Percentiles rank a stretch among this genome's conserved stretches.
Evolutionary conservation across 2,329 filamentous ascomycete genomes (phyloP).

Genomic region (Mollisia scopiformis): DNA sequence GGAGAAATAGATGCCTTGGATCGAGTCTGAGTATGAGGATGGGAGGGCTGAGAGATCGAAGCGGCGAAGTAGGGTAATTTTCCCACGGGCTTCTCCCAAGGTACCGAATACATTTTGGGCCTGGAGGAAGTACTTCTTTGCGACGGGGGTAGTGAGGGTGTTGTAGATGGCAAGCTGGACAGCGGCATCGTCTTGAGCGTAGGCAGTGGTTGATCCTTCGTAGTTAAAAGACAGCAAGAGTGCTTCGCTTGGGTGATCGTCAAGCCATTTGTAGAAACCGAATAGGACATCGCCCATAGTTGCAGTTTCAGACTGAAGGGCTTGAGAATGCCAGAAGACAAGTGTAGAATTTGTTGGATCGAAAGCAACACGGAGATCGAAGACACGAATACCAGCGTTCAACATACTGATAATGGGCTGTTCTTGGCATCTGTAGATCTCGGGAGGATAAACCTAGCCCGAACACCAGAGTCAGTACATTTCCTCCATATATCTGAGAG

Average conservation of each 20-base stretch:
- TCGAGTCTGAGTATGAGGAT: constrained; percentile 35
- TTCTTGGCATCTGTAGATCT: constrained; percentile 47
- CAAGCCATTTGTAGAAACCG: constrained; percentile 52
- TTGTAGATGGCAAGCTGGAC: constrained; percentile 44
- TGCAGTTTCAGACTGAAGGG: constrained; percentile 47
- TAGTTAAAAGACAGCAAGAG: constrained; percentile 52
- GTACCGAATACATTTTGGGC: constrained; percentile 44
- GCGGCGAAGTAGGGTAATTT: constrained; percentile 82
- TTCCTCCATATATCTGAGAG: too few relatives aligned
- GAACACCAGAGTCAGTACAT: too few relatives aligned
- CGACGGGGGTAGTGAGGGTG: constrained; percentile 42
- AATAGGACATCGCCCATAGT: constrained; percentile 49
- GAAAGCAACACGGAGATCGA: constrained; percentile 53
- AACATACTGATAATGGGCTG: constrained; percentile 43
- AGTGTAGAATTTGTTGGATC: constrained; percentile 48
- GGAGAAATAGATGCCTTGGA: constrained; percentile 52
- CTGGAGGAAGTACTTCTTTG: constrained; percentile 44
- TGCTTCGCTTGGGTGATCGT: constrained; percentile 47
- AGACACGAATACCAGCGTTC: constrained; percentile 49
- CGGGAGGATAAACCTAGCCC: constrained; percentile 31
- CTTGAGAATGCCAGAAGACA: constrained; percentile 52
- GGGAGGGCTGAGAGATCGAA: constrained; percentile 62
- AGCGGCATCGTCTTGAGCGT: constrained; percentile 38
- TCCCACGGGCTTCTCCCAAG: constrained; percentile 77
- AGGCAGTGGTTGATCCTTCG: constrained; percentile 41